These are phyloP conservation scores for Phytophthora citrophthora DNA, from an alignment of 352 stramenopile genomes.

Conservation along the genomic window DNA sequence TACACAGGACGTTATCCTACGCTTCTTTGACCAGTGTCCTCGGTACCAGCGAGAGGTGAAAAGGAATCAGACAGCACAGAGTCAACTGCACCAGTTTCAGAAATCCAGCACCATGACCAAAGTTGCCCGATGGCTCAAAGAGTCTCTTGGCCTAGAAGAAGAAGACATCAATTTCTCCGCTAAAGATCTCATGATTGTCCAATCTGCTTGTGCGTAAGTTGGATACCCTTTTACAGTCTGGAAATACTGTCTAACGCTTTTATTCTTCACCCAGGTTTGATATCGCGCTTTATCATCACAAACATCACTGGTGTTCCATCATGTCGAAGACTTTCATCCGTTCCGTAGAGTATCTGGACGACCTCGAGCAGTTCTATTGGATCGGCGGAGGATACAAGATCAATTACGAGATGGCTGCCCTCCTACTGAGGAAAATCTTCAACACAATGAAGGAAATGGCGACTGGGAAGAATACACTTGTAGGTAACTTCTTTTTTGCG, in stretches of 20 bases:
- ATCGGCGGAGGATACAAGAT: conserved; percentile 51
- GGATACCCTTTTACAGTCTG: neutral
- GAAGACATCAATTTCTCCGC: conserved; percentile 36
- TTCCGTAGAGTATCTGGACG: conserved; percentile 50
- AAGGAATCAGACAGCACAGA: conserved; percentile 40
- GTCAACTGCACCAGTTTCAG: conserved; percentile 42
- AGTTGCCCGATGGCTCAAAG: conserved; percentile 23
- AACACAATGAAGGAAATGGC: conserved; percentile 27
- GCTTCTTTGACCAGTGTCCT: conserved; percentile 68
- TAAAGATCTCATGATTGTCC: conserved; percentile 41
- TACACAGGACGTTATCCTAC: conserved; percentile 47
- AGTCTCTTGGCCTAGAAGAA: conserved; percentile 22
- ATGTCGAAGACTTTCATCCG: conserved; percentile 33
- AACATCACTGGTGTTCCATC: conserved; percentile 52
- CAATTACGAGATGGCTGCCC: conserved; percentile 58
- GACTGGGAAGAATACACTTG: conserved; percentile 4
- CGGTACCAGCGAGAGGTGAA: conserved; percentile 60
- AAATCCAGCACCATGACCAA: conserved; percentile 26
- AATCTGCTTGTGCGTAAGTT: conserved; percentile 54
- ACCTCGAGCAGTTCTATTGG: conserved; percentile 58
- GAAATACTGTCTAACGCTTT: neutral
- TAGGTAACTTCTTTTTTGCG: conserved; percentile 56
- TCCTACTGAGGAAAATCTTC: conserved; percentile 47
- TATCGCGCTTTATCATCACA: conserved; percentile 50
- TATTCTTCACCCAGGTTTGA: conserved; percentile 38